These are phyloP conservation scores for Nakazawaea laoshanensis DNA, from an alignment of 805 yeast species.

Conservation along the genomic window DNA sequence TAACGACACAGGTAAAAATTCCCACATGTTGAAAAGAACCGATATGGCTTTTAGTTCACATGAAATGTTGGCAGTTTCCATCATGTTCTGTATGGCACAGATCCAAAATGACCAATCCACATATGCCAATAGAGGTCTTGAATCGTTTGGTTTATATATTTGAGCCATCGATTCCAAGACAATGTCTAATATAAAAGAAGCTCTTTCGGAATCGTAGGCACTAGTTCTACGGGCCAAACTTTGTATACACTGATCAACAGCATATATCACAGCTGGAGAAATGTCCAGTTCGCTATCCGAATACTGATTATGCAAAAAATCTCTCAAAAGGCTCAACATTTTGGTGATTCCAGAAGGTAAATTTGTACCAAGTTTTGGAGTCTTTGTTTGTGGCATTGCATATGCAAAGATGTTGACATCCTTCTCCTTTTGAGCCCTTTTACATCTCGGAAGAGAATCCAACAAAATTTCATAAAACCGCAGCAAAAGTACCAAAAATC, in stretches of 20 bases:
- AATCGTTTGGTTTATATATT: conserved; percentile 6
- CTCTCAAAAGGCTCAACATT: conserved; percentile 26
- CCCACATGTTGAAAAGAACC: conserved; percentile 69
- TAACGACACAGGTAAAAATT: conserved; percentile 36
- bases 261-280: conserved; percentile 12
- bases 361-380: conserved; percentile 7
- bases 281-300: conserved; percentile 18
- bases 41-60: conserved; percentile 57
- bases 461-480: conserved; percentile 36
- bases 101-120: conserved; percentile 79
- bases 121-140: conserved; percentile 12
- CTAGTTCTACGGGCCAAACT: conserved; percentile 26
- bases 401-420: conserved; percentile 7
- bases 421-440: conserved; percentile 1
- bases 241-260: conserved; percentile 27
- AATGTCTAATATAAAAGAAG: conserved; percentile 31
- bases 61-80: conserved; percentile 54
- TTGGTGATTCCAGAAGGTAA: conserved; percentile 19
- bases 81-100: conserved; percentile 45
- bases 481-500: conserved; percentile 33
- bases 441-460: conserved; percentile 7
- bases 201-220: conserved; percentile 29
- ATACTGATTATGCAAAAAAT: conserved; percentile 22
- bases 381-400: not conserved
- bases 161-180: conserved; percentile 23